Percentiles rank a stretch among this genome's conserved stretches.
These are phyloP conservation scores for Telfairia occidentalis DNA, from an alignment of 331 rosid genomes.

Conservation along the genomic window DNA sequence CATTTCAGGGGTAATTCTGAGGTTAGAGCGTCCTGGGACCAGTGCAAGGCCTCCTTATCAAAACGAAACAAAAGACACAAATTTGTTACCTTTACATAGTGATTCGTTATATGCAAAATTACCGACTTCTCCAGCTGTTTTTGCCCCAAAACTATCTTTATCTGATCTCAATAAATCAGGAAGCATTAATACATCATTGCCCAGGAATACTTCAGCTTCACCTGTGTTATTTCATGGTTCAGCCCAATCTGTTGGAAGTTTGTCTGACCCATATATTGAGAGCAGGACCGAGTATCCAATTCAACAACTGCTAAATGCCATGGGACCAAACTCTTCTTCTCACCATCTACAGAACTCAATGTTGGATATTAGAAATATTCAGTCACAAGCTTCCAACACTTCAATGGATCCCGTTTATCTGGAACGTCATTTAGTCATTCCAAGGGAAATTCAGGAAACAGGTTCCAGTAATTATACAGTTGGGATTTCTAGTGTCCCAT, in stretches of 20 bases:
- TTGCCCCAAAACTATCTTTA: conserved; percentile 26
- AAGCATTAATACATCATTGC: conserved; percentile 26
- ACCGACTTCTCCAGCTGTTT: conserved; percentile 21
- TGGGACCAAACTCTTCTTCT: conserved; percentile 42
- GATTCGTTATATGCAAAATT: conserved; percentile 32
- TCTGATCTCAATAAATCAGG: conserved; percentile 41
- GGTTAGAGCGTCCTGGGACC: conserved; percentile 66
- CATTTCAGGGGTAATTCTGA: conserved; percentile 82
- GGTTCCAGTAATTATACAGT: conserved; percentile 27
- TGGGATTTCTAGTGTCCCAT: conserved; percentile 37
- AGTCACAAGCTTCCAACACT: conserved; percentile 26
- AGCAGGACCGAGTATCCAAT: conserved; percentile 43
- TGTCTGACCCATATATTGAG: conserved; percentile 36
- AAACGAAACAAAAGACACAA: conserved; percentile 36
- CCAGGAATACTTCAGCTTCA: conserved; percentile 37
- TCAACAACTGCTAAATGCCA: conserved; percentile 25
- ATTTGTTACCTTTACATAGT: conserved; percentile 25
- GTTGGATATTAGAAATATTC: conserved; percentile 27
- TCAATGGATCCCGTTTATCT: conserved; percentile 30
- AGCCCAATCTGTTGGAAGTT: conserved; percentile 20
- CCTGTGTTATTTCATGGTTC: conserved; percentile 30
- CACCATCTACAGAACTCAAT: conserved; percentile 34
- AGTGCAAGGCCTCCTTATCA: conserved; percentile 38
- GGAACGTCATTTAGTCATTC: conserved; percentile 28
- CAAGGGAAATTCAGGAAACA: conserved; percentile 30